Evolutionary conservation across 352 stramenopile genomes (phyloP).

Genomic region (Phytophthora sp.): DNA sequence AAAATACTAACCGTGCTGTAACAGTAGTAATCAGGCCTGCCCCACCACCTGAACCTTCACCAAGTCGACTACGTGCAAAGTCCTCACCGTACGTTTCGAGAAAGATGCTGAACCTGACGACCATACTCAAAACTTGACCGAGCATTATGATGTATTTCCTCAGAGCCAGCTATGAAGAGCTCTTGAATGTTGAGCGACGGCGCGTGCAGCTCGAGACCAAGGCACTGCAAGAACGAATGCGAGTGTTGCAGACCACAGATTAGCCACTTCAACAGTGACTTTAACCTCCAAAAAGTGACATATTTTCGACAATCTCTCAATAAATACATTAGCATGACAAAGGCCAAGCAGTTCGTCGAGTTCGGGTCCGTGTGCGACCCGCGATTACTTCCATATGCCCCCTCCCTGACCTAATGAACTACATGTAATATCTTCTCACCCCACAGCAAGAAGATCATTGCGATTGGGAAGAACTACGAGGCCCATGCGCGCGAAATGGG

Average conservation of each 20-base stretch:
- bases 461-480: constrained; percentile 89
- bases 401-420: neutral
- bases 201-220: constrained; percentile 60
- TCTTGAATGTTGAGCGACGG: constrained; percentile 48
- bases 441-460: constrained; percentile 81
- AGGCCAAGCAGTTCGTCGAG: constrained; percentile 61
- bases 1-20: too few relatives aligned
- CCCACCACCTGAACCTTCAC: neutral
- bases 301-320: neutral
- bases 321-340: too few relatives aligned
- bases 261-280: constrained; percentile 11
- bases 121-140: neutral
- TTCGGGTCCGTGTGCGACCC: constrained; percentile 40
- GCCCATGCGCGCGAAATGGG: constrained; percentile 85
- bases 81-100: constrained; percentile 20
- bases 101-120: neutral
- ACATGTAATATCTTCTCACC: neutral
- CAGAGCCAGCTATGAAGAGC: constrained; percentile 47
- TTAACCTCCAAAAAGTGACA: constrained; percentile 14
- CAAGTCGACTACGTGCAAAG: constrained; percentile 9
- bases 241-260: constrained; percentile 31
- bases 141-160: neutral
- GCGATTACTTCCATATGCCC: neutral
- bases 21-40: neutral
- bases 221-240: constrained; percentile 62